Evolutionary conservation across 2,329 filamentous ascomycete species (phyloP).

Genomic region (Nannizziopsis barbatae): DNA sequence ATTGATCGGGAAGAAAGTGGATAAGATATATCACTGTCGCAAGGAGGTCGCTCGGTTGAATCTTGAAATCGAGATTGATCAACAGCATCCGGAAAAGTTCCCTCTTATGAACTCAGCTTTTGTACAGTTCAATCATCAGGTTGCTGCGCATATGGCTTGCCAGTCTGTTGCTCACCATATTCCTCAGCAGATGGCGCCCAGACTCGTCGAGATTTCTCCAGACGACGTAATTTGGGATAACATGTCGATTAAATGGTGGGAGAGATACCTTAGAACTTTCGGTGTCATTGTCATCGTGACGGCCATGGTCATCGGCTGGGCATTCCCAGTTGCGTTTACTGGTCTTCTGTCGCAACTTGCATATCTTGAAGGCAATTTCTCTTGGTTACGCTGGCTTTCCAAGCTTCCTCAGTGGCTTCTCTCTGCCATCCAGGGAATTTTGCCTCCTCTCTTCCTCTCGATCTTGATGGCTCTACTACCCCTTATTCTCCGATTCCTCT

Average conservation of each 20-base stretch:
- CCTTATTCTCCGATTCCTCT: slow-evolving; percentile 62
- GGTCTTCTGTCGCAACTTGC: slow-evolving; percentile 69
- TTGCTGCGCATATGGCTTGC: slow-evolving; percentile 95
- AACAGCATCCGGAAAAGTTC: slow-evolving; percentile 72
- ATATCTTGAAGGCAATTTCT: slow-evolving; percentile 51
- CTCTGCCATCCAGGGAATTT: slow-evolving; percentile 68
- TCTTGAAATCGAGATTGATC: slow-evolving; percentile 81
- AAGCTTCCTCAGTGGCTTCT: slow-evolving; percentile 50
- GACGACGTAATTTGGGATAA: slow-evolving; percentile 94
- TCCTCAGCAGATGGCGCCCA: slow-evolving; percentile 84
- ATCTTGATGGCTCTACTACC: slow-evolving; percentile 73
- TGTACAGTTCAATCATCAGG: slow-evolving; percentile 96
- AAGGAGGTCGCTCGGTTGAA: slow-evolving; percentile 79
- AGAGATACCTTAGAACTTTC: slow-evolving; percentile 62
- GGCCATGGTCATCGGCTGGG: slow-evolving; percentile 78
- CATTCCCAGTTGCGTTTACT: slow-evolving; percentile 80
- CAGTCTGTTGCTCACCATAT: slow-evolving; percentile 84
- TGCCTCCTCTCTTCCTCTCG: slow-evolving; percentile 66
- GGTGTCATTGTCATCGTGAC: slow-evolving; percentile 55
- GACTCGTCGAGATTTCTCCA: slow-evolving; percentile 85
- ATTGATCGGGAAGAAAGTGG: slow-evolving; percentile 75
- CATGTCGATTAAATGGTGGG: slow-evolving; percentile 93
- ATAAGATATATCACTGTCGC: slow-evolving; percentile 86
- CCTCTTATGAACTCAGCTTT: slow-evolving; percentile 94
- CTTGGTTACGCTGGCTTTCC: slow-evolving; percentile 61